phyloP scores from a whole-genome alignment of 306 rosid genomes.

The Quercus wislizeni region DNA sequence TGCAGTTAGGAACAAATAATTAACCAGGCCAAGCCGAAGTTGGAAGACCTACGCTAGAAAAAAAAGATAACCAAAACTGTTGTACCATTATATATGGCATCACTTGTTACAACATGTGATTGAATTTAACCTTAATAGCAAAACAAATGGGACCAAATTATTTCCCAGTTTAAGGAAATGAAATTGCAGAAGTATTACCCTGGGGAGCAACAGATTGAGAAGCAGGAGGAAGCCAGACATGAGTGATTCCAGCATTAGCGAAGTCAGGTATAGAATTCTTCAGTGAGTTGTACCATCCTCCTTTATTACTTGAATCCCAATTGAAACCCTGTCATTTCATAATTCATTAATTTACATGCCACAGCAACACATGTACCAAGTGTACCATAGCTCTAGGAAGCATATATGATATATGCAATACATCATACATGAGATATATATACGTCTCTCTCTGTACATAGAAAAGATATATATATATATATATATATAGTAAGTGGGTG shows the following conservation, averaged over 20 bases:
- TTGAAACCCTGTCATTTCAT: conserved; percentile 62
- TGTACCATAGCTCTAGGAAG: no score
- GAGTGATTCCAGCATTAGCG: conserved; percentile 58
- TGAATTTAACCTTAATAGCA: background rate
- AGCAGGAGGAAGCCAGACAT: conserved; percentile 94
- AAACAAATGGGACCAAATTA: background rate
- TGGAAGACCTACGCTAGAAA: background rate
- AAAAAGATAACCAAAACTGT: background rate
- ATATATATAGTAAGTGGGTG: background rate
- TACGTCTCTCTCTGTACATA: no score
- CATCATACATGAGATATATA: no score
- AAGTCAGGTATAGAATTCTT: conserved; percentile 56
- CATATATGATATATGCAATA: no score
- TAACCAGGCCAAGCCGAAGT: background rate
- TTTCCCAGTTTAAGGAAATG: background rate
- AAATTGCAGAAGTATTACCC: conserved; percentile 25
- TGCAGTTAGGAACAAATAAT: background rate
- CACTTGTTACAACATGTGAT: background rate
- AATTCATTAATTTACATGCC: background rate
- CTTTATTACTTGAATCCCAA: conserved; percentile 74
- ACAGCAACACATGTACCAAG: no score
- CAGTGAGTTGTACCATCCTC: conserved; percentile 72
- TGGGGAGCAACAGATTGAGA: conserved; percentile 54
- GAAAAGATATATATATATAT: background rate
- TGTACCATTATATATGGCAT: no score